Conservation (phyloP, 2,329 filamentous ascomycete genomes). For the Leptosphaerulina australis region DNA sequence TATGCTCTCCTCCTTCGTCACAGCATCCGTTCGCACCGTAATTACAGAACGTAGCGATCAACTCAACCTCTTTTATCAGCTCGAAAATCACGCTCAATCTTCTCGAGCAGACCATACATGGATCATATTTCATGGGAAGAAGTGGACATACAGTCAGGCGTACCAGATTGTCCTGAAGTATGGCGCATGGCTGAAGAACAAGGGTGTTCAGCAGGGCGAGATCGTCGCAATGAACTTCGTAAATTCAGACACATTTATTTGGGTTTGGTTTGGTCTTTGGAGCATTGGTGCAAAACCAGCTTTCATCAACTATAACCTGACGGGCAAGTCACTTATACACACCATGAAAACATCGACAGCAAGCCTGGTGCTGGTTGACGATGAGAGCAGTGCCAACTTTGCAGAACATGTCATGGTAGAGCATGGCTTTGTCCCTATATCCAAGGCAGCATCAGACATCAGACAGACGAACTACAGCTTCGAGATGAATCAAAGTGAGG, state of each 20-base stretch:
- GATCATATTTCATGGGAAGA: constrained; percentile 43
- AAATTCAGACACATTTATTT: constrained; percentile 46
- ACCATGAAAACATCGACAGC: constrained; percentile 66
- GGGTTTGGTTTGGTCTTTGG: constrained; percentile 49
- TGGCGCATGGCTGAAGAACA: constrained; percentile 47
- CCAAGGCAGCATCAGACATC: constrained; percentile 5
- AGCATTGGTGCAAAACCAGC: constrained; percentile 48
- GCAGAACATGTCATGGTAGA: constrained; percentile 34
- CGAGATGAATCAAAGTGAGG: constrained; percentile 28
- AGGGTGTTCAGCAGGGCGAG: constrained; percentile 44
- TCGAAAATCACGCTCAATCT: constrained; percentile 42
- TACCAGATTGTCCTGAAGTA: constrained; percentile 44
- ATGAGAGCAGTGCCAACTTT: constrained; percentile 50
- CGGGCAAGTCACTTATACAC: constrained; percentile 45
- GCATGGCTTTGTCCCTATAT: constrained; percentile 32
- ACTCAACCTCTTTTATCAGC: constrained; percentile 60
- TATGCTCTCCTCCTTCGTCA: constrained; percentile 63
- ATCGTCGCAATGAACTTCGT: constrained; percentile 49
- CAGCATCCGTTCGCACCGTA: constrained; percentile 52
- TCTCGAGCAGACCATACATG: constrained; percentile 36
- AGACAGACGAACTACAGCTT: constrained; percentile 33
- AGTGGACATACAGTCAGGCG: constrained; percentile 45
- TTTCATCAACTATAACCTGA: constrained; percentile 50
- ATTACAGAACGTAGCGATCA: constrained; percentile 63
- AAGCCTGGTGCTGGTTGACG: constrained; percentile 64